A percentile compares a stretch with the other conserved stretches of the same genome.
Evolutionary conservation across 768 basidiomycete genomes (phyloP).

Genomic region (Auricularia sp.): DNA sequence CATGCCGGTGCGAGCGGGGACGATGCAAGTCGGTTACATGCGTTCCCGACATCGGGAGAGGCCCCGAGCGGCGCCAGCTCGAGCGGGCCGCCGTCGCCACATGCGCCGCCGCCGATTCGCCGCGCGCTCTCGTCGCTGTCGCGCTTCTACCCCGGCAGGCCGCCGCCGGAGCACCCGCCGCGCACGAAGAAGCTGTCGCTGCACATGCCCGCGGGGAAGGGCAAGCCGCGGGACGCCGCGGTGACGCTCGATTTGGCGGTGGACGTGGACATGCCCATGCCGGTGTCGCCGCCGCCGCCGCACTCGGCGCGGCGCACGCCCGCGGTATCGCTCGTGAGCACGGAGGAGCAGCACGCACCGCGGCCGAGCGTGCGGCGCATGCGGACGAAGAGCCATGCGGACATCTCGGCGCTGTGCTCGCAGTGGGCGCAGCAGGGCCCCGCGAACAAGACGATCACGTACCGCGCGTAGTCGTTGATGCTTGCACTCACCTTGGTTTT

Average conservation of each 20-base stretch:
- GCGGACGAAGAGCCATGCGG: conserved; percentile 39
- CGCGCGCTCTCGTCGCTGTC: neutral
- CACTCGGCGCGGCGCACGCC: conserved; percentile 11
- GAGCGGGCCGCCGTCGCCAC: neutral
- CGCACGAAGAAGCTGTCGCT: neutral
- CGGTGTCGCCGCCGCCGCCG: neutral
- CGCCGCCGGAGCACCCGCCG: neutral
- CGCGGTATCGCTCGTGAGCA: neutral
- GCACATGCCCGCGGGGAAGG: neutral
- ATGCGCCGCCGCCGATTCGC: neutral
- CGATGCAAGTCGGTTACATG: no score
- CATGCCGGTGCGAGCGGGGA: neutral
- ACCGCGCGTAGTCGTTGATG: conserved; percentile 5
- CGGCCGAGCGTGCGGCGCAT: conserved; percentile 39
- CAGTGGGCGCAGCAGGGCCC: conserved; percentile 49
- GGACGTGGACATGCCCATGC: conserved; percentile 12
- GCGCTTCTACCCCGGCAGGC: neutral
- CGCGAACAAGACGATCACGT: conserved; percentile 45
- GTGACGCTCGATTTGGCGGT: conserved; percentile 18
- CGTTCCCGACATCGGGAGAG: no score
- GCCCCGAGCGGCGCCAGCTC: no score
- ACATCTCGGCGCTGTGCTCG: conserved; percentile 47
- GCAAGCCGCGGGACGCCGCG: conserved; percentile 16
- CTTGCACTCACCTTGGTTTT: no score
- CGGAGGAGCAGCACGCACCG: conserved; percentile 23